Evolutionary conservation across 2,329 filamentous ascomycete genomes (phyloP), one percentile per base, ranked within the genome.

Genomic region (Penicillium sp.): DNA sequence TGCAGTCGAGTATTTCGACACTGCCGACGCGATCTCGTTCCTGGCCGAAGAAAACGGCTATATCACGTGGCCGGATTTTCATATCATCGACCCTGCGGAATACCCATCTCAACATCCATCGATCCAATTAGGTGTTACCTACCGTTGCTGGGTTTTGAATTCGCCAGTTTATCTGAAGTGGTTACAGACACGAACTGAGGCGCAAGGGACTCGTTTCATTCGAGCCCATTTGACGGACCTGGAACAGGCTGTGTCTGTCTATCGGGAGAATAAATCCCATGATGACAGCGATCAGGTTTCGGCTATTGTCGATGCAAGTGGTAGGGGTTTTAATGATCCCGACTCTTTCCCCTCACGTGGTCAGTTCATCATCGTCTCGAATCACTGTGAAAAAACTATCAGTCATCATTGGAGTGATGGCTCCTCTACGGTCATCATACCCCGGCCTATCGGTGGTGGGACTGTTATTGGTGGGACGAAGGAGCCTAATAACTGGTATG

Each of bases 351-450:
- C 53, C 7, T 56, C 49, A 5, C 47, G 53, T 1, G 56, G 56
- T 37, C 56, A 56, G 30, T 56, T 58, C 43, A 51, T 53, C 28
- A 48, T 56, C 22, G 49, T 56, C 31, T 48, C 48, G 6, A 56
- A 58, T 37, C 14, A 52, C 25, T 58, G 53, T 25, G 38, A 49
- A 16, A 31, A 28, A 35, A 56, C 56, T n/a, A 45, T 58, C 26
- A 58, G 53, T 17, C 56, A 58, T 40, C 53, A 58, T n/a, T 58
- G 53, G 47, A 28, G 30, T 25, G 53, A 56, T 41, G 56, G 48
- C 12, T 56, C 47, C 26, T 50, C 36, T 19, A 50, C 47, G 1
- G 47, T 41, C 12, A 50, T 41, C 11, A 50, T 55, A 22, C 56
- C 52, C 5, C 52, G 56, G 3, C 56, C 56, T 28, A 33, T 58